Percentiles rank a stretch among this genome's conserved stretches.
Evolutionary conservation across 2,329 filamentous ascomycete species (phyloP).

Genomic region (Exophiala sp.): DNA sequence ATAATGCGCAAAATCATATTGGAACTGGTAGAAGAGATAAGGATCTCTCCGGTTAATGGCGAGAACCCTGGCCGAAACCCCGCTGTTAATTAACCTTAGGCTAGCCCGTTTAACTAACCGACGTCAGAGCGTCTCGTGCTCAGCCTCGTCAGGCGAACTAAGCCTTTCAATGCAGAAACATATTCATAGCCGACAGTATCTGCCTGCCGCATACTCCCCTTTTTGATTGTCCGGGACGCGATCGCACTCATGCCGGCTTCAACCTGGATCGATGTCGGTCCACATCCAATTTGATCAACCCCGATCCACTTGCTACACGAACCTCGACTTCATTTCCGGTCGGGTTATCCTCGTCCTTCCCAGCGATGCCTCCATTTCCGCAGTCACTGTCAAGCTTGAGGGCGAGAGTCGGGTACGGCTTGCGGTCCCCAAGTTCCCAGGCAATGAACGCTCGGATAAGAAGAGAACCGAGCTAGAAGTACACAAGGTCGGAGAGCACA

Average conservation of each 20-base stretch:
- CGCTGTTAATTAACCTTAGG: too few relatives aligned
- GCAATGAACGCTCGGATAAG: slow-evolving; percentile 44
- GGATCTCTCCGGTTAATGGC: too few relatives aligned
- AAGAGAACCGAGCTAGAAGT: slow-evolving; percentile 48
- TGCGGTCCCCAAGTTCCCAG: slow-evolving; percentile 38
- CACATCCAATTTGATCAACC: slow-evolving; percentile 43
- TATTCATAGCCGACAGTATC: neutral
- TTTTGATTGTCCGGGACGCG: neutral
- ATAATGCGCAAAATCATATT: neutral
- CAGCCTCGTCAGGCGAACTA: slow-evolving; percentile 17
- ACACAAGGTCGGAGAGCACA: slow-evolving; percentile 41
- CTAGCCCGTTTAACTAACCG: neutral
- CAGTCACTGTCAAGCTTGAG: slow-evolving; percentile 48
- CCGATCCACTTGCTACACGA: slow-evolving; percentile 44
- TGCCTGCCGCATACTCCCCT: neutral
- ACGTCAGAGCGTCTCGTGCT: slow-evolving; percentile 12
- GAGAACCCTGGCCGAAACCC: too few relatives aligned
- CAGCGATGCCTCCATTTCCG: slow-evolving; percentile 42
- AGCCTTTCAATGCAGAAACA: slow-evolving; percentile 1
- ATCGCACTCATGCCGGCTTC: slow-evolving; percentile 23
- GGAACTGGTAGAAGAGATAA: too few relatives aligned
- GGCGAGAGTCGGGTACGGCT: slow-evolving; percentile 48
- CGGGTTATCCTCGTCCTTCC: slow-evolving; percentile 43
- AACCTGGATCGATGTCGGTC: slow-evolving; percentile 40
- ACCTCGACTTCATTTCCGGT: slow-evolving; percentile 47